Percentiles rank a stretch among this genome's conserved stretches.
Conservation (phyloP, 169 alveolate genomes). For the Plasmodium gallinaceum region DNA sequence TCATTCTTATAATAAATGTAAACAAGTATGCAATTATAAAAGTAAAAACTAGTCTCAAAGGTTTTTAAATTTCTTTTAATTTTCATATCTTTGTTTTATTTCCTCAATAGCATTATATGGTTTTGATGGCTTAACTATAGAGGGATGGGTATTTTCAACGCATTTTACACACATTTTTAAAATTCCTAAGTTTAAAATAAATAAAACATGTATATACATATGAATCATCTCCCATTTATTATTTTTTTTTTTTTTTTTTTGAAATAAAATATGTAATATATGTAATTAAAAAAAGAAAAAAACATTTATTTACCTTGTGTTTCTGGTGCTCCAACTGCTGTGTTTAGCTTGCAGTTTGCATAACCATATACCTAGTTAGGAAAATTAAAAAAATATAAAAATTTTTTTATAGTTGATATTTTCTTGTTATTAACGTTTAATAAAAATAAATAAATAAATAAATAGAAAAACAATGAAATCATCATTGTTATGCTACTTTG, state of each 20-base stretch:
- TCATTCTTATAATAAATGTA: too few species aligned
- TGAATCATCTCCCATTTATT: not conserved
- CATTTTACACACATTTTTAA: constrained; percentile 63
- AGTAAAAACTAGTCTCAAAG: not conserved
- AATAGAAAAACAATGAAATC: not conserved
- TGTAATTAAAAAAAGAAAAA: not conserved
- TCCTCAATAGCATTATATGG: constrained; percentile 43
- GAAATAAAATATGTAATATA: not conserved
- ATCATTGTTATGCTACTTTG: constrained; percentile 16
- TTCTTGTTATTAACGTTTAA: too few species aligned
- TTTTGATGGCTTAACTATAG: constrained; percentile 10
- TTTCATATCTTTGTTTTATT: constrained; percentile 12
- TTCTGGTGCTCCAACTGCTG: constrained; percentile 58
- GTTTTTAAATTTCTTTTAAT: not conserved
- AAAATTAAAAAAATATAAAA: not conserved
- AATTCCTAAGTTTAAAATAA: constrained; percentile 6
- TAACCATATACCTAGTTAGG: constrained; percentile 36
- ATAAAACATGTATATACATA: not conserved
- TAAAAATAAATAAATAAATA: too few species aligned
- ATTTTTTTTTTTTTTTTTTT: not conserved
- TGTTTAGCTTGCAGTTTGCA: constrained; percentile 39
- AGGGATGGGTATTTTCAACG: constrained; percentile 51
- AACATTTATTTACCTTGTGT: constrained; percentile 31
- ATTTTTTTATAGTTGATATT: too few species aligned
- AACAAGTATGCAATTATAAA: too few species aligned